Conservation (phyloP, 1,139 yeast genomes). For the Sugiyamaella sp. region DNA sequence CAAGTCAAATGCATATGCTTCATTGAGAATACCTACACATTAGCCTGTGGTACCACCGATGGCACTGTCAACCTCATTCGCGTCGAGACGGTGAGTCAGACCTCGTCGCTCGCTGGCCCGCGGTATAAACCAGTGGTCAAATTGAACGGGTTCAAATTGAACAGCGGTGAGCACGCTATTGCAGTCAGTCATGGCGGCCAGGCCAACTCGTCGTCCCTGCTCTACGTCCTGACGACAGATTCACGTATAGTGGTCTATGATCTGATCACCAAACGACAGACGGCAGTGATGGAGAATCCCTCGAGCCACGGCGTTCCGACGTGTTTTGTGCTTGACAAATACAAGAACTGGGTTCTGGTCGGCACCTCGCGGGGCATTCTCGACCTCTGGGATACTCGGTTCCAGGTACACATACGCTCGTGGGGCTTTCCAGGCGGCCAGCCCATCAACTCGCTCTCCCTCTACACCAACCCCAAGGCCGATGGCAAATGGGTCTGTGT, state of each 20-base stretch:
- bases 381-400: conserved; percentile 81
- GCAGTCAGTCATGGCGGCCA: conserved; percentile 48
- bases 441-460: conserved; percentile 52
- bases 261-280: conserved; percentile 57
- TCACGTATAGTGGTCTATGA: conserved; percentile 61
- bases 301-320: conserved; percentile 66
- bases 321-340: conserved; percentile 59
- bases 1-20: conserved; percentile 47
- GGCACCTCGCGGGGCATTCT: conserved; percentile 79
- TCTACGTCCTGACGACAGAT: conserved; percentile 54
- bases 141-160: conserved; percentile 7
- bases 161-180: conserved; percentile 47
- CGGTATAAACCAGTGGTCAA: conserved; percentile 43
- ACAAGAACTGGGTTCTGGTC: conserved; percentile 62
- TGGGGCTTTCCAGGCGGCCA: conserved; percentile 58
- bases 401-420: conserved; percentile 58
- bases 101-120: conserved; percentile 40
- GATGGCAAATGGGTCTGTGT: conserved; percentile 53
- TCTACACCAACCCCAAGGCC: conserved; percentile 46
- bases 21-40: conserved; percentile 62
- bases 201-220: conserved; percentile 28
- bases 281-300: conserved; percentile 55
- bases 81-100: conserved; percentile 50
- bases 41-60: conserved; percentile 68
- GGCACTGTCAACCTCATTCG: conserved; percentile 63